phyloP scores from a whole-genome alignment of 225 moss, liverwort and hornwort species.

The Polytrichum commune region DNA sequence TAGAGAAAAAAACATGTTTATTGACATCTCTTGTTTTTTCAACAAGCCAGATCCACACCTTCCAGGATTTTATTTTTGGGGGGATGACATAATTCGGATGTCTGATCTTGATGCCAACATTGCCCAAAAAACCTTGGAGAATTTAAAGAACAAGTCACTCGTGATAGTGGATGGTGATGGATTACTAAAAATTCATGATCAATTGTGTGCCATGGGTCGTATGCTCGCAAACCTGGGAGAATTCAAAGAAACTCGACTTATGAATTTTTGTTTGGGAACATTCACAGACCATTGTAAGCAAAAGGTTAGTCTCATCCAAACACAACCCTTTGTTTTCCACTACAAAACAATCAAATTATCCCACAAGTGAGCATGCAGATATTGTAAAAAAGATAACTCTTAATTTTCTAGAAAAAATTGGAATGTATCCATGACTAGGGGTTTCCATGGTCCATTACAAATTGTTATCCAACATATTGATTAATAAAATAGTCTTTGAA shows the following conservation, averaged over 20 bases:
- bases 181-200: background rate
- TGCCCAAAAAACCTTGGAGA: background rate
- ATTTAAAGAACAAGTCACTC: constrained; percentile 1
- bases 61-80: no score
- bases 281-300: background rate
- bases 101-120: background rate
- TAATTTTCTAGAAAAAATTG: no score
- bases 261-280: background rate
- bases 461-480: no score
- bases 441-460: no score
- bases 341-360: no score
- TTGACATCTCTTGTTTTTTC: constrained; percentile 7
- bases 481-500: no score
- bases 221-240: background rate
- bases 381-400: no score
- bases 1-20: background rate
- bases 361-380: no score
- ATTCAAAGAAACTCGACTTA: background rate
- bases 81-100: background rate
- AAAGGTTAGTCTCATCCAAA: no score
- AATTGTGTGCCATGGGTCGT: constrained; percentile 4
- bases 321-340: no score
- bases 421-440: no score
- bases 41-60: background rate
- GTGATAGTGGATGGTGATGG: background rate